Conservation (phyloP, 208 protist species). For the Leishmania tropica region DNA sequence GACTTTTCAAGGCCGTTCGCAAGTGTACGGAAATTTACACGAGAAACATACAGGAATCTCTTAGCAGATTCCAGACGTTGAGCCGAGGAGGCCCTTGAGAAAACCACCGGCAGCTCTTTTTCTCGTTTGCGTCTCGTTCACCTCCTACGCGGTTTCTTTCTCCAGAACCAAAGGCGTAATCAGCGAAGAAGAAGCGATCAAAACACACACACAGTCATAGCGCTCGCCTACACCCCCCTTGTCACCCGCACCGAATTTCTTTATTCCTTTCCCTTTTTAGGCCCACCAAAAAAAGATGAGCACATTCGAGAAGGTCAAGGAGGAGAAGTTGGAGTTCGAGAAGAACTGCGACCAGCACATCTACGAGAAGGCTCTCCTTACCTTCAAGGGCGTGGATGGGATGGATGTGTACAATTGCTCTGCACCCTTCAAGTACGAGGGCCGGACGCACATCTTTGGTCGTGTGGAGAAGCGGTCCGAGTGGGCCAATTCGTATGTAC, state of each 20-base stretch:
- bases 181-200: neutral
- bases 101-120: neutral
- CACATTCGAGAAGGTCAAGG: slow-evolving; percentile 40
- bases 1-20: neutral
- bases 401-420: slow-evolving; percentile 77
- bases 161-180: neutral
- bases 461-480: slow-evolving; percentile 57
- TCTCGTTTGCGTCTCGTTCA: neutral
- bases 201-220: neutral
- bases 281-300: slow-evolving; percentile 23
- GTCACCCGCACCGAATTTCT: neutral
- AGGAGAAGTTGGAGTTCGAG: slow-evolving; percentile 49
- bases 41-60: neutral
- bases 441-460: slow-evolving; percentile 55
- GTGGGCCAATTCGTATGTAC: slow-evolving; percentile 66
- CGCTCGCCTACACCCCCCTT: neutral
- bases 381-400: slow-evolving; percentile 70
- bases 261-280: neutral
- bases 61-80: neutral
- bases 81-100: neutral
- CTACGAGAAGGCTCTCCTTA: slow-evolving; percentile 51
- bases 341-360: slow-evolving; percentile 43
- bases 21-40: neutral
- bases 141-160: neutral
- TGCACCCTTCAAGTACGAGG: slow-evolving; percentile 59